Evolutionary conservation across 306 rosid genomes (phyloP).

Genomic region (Alnus rubra): DNA sequence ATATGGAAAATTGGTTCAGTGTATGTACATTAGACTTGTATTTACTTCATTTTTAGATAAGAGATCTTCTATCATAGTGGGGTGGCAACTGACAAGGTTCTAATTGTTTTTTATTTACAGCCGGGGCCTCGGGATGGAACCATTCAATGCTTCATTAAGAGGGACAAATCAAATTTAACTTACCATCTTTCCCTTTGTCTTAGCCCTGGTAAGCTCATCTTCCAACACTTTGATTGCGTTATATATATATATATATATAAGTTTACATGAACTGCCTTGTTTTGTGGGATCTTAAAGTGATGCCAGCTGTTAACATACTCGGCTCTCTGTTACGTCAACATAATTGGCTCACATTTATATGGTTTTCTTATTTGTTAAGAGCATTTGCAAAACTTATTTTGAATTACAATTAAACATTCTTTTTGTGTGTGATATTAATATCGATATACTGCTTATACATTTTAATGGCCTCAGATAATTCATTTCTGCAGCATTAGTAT

Average conservation of each 20-base stretch:
- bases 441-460: background rate
- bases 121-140: constrained; percentile 81
- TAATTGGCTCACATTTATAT: background rate
- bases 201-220: constrained; percentile 68
- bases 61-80: background rate
- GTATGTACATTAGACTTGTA: background rate
- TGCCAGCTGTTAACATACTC: background rate
- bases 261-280: background rate
- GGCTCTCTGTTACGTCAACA: background rate
- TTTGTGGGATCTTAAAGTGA: constrained; percentile 8
- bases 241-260: too few relatives aligned
- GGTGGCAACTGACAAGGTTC: constrained; percentile 11
- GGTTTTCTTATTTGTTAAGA: background rate
- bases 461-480: background rate
- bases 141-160: constrained; percentile 90
- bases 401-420: background rate
- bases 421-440: background rate
- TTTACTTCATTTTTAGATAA: background rate
- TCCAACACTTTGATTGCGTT: constrained; percentile 9
- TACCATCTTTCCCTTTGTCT: constrained; percentile 90
- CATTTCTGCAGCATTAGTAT: background rate
- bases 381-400: background rate
- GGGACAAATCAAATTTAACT: constrained; percentile 86
- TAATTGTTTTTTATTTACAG: constrained; percentile 43
- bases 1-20: background rate